Evolutionary conservation across 1,284 basidiomycete genomes (phyloP), one percentile per base, ranked within the genome.

Genomic region (Boletus hoseneyae): DNA sequence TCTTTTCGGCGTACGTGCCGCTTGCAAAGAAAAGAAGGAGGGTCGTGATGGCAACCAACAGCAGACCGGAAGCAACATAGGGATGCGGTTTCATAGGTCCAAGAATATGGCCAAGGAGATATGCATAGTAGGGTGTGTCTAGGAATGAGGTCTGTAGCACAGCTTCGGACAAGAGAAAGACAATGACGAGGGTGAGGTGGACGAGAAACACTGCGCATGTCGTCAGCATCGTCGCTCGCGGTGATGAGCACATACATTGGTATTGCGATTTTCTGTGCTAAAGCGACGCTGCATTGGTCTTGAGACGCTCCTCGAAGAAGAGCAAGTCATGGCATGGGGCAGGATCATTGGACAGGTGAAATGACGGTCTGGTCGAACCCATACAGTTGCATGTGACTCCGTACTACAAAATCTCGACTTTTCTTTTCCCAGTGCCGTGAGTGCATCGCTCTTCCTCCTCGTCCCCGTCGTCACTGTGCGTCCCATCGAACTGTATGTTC

Each of bases 1-100:
- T 97, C 73, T 96, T 94, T 70, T 98, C 95, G 8, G 88, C 80
- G 64, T 98, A 98, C 82, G 97, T 89, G 8, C 96, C 96, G 59
- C 90, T 95, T 2, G 93, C 93, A 66, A 98, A 98, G 78, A 99
- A 98, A 34, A 99, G 79, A 29, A 90, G 83, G 8, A 98, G 80
- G 1, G 93, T 97, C 11, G 93, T 95, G 50, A 91, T 81, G 23
- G 87, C 83, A 38, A 96, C 90, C 52, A 93, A 88, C 12, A 94
- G 74, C 42, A 92, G 69, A 3, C 87, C 90, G 38, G 83, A 85
- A 7, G 83, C 76, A 55, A 90, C 70, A 65, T 90, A 93, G 12
- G 85, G 85, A 60, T 80, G 84, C 1, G 83, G 69, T 18, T 69
- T 67, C 15, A 80, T 70, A n/a, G 66, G 57, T 4, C 68, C 66